These are phyloP conservation scores for Ramichloridium luteum DNA, from an alignment of 2,329 filamentous ascomycete species.

Conservation along the genomic window DNA sequence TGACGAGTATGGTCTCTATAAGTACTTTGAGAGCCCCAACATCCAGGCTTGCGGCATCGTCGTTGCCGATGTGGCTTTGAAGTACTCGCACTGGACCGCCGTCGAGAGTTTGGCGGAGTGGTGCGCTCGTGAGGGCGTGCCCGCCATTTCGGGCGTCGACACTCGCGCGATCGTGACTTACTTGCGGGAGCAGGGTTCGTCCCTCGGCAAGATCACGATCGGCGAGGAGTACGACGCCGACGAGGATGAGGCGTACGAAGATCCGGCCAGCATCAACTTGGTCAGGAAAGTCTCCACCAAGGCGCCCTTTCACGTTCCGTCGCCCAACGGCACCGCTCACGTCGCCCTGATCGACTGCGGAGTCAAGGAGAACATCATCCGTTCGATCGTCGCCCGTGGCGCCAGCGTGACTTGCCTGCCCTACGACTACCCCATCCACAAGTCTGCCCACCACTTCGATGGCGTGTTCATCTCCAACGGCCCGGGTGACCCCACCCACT, in stretches of 20 bases:
- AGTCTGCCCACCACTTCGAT: slow-evolving; percentile 94
- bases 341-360: slow-evolving; percentile 94
- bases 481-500: slow-evolving; percentile 94
- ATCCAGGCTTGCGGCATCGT: slow-evolving; percentile 94
- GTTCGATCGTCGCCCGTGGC: slow-evolving; percentile 81
- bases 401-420: slow-evolving; percentile 91
- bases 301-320: slow-evolving; percentile 89
- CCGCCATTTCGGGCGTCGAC: slow-evolving; percentile 91
- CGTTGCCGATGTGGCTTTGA: slow-evolving; percentile 81
- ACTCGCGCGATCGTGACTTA: slow-evolving; percentile 93
- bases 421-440: slow-evolving; percentile 95
- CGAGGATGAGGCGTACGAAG: slow-evolving; percentile 90
- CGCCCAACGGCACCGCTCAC: slow-evolving; percentile 71
- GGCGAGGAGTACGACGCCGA: slow-evolving; percentile 98
- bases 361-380: slow-evolving; percentile 99
- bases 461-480: slow-evolving; percentile 99
- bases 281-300: slow-evolving; percentile 96
- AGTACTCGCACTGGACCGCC: slow-evolving; percentile 98
- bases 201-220: slow-evolving; percentile 83
- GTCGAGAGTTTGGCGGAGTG: slow-evolving; percentile 87
- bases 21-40: slow-evolving; percentile 97
- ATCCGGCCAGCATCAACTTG: slow-evolving; percentile 92
- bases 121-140: slow-evolving; percentile 93
- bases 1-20: slow-evolving; percentile 80
- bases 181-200: slow-evolving; percentile 92